Percentiles rank a stretch among this genome's conserved stretches.
These are phyloP conservation scores for Selaginella tamariscina DNA, from an alignment of 75 land plant species.

Conservation along the genomic window DNA sequence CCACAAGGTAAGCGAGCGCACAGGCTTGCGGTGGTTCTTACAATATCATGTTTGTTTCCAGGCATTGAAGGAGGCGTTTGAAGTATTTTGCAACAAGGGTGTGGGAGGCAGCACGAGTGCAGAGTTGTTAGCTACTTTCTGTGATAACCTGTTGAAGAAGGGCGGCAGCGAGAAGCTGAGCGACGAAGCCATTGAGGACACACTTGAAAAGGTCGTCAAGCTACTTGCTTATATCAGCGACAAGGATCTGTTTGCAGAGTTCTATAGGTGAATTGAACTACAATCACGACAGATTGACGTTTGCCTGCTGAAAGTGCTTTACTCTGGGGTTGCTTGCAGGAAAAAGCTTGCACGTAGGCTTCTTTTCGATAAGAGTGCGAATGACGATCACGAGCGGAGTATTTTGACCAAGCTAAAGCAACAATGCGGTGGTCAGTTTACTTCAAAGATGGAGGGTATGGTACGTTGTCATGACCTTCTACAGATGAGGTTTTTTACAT, in stretches of 20 bases:
- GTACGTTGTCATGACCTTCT: slow-evolving; percentile 23
- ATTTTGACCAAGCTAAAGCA: slow-evolving; percentile 81
- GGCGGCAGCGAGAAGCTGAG: slow-evolving; percentile 87
- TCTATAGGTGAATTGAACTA: slow-evolving; percentile 49
- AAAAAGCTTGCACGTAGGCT: slow-evolving; percentile 77
- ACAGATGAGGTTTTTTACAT: neutral
- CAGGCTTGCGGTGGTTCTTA: neutral
- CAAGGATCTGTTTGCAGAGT: slow-evolving; percentile 87
- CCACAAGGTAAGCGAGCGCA: slow-evolving; percentile 47
- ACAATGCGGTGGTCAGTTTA: slow-evolving; percentile 89
- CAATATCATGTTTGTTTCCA: slow-evolving; percentile 10
- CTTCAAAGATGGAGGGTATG: slow-evolving; percentile 98
- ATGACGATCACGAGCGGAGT: slow-evolving; percentile 88
- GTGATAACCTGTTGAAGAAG: slow-evolving; percentile 80
- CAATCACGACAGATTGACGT: no score
- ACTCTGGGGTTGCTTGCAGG: slow-evolving; percentile 33
- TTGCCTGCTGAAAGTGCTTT: no score
- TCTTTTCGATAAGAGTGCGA: slow-evolving; percentile 84
- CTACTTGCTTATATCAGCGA: slow-evolving; percentile 86
- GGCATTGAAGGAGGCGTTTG: slow-evolving; percentile 93
- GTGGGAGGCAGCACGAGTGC: slow-evolving; percentile 85
- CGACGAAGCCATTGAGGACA: slow-evolving; percentile 86
- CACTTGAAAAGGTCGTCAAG: slow-evolving; percentile 92
- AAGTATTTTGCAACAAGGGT: slow-evolving; percentile 80
- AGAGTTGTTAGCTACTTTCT: slow-evolving; percentile 76